Conservation (phyloP, 192 early-diverging fungal species). For the Entophlyctis luteolus region DNA sequence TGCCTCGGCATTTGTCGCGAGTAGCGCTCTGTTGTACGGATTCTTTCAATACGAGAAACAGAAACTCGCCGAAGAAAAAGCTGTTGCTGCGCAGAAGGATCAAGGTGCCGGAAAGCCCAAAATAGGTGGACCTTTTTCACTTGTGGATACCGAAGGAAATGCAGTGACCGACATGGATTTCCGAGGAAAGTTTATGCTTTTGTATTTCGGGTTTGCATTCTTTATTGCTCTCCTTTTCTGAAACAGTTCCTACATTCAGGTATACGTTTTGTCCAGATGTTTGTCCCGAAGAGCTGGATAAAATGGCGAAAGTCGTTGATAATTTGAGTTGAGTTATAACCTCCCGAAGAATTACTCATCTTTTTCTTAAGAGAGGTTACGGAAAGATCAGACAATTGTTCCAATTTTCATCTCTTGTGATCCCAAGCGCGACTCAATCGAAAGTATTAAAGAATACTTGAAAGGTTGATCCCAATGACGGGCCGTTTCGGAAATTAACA, state of each 20-base stretch:
- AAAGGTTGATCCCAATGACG: constrained; percentile 41
- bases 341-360: neutral
- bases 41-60: constrained; percentile 43
- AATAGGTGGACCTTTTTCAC: constrained; percentile 83
- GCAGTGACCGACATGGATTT: constrained; percentile 71
- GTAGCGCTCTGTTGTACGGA: constrained; percentile 32
- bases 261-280: constrained; percentile 99
- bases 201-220: constrained; percentile 99
- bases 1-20: constrained; percentile 24
- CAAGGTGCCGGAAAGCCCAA: constrained; percentile 72
- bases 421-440: constrained; percentile 86
- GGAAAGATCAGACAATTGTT: constrained; percentile 49
- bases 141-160: constrained; percentile 77
- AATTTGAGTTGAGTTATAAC: constrained; percentile 49
- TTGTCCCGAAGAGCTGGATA: constrained; percentile 97
- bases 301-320: constrained; percentile 87
- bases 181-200: constrained; percentile 76
- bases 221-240: too few species aligned
- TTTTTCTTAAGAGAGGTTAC: constrained; percentile 2
- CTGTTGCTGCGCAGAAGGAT: constrained; percentile 14
- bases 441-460: constrained; percentile 64
- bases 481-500: neutral
- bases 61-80: constrained; percentile 23
- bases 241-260: too few species aligned
- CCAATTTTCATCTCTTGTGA: constrained; percentile 97